phyloP scores from a whole-genome alignment of 495 filamentous ascomycete species.

The Podospora pseudoanserina region DNA sequence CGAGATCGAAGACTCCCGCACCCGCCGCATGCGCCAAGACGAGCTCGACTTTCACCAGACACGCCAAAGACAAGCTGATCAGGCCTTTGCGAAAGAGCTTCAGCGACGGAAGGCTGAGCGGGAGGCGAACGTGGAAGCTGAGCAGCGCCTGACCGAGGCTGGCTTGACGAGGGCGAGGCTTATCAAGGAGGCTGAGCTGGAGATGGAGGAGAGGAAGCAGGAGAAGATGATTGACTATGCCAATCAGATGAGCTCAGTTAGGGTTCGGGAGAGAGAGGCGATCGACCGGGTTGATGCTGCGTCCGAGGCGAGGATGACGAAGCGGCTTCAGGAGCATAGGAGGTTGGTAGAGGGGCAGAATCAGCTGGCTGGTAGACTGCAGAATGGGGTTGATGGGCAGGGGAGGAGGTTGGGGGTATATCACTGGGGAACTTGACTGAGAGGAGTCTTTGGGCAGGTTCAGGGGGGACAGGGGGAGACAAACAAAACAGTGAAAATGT shows the following conservation, averaged over 20 bases:
- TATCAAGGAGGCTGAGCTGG: slow-evolving; percentile 40
- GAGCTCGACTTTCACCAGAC: slow-evolving; percentile 33
- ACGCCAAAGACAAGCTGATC: slow-evolving; percentile 30
- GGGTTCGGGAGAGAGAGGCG: slow-evolving; percentile 42
- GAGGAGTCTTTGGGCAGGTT: neutral
- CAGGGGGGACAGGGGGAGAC: neutral
- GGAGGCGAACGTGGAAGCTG: slow-evolving; percentile 35
- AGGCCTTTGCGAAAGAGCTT: slow-evolving; percentile 25
- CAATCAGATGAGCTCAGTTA: slow-evolving; percentile 34
- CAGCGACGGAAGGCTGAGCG: slow-evolving; percentile 27
- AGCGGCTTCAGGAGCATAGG: slow-evolving; percentile 42
- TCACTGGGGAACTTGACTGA: slow-evolving; percentile 39
- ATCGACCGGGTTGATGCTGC: slow-evolving; percentile 38
- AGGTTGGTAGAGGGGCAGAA: slow-evolving; percentile 46
- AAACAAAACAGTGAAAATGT: neutral
- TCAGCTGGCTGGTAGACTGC: slow-evolving; percentile 37
- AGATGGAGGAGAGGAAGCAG: slow-evolving; percentile 37
- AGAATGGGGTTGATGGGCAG: slow-evolving; percentile 28
- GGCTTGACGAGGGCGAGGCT: slow-evolving; percentile 36
- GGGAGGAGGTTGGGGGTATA: slow-evolving; percentile 45
- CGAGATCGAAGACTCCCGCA: slow-evolving; percentile 43
- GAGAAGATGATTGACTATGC: slow-evolving; percentile 38
- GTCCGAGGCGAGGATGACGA: slow-evolving; percentile 34
- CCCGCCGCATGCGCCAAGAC: slow-evolving; percentile 36
- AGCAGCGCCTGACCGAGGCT: slow-evolving; percentile 38